Base-by-base conservation (phyloP, 1,284 basidiomycete species). In the Ustilago crameri region DNA sequence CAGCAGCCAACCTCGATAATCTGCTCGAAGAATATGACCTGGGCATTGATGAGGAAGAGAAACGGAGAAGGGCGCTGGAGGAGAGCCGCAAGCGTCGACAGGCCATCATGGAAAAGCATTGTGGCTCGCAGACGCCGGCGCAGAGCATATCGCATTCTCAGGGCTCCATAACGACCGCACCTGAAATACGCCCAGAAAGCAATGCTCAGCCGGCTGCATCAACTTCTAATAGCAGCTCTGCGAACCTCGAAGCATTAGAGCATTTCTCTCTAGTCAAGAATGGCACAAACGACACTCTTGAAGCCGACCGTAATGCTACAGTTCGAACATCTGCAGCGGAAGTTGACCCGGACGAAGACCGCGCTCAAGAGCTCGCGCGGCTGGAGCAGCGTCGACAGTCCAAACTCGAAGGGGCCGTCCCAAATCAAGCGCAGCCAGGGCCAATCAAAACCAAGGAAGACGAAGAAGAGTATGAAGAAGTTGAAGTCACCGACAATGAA, bases 401-500 rank as follows among this genome's bases (percentile, higher is more conserved):
- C 20, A 44, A 38, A 30, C 22, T 49, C 9, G 22, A 52, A 15
- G 17, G 18, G n/a, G 5, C 18, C 30, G 30, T 18, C 8, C 18
- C 47, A 10, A 40, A 20, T 34, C 34, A 53, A 35, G n/a, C 12
- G 30, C 30, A 30, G 30, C 5, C 26, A 18, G 17, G 20, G 20
- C 32, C 46, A 5, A 42, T 27, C 18, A 18, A 32, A n/a, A 27
- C 22, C n/a, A 49, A 30, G 51, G n/a, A 46, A 22, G 56, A 62
- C 0, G 64, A 75, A 17, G 66, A 72, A 38, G 76, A 79, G 40
- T 81, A 65, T 30, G 70, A 77, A 35, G 76, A 81, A 57, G 51
- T 81, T 1, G 70, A 80, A 35, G 76, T 81, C n/a, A 78, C 79
- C 8, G 79, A 80, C 18, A 70, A 79, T 0, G 76, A 80, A 43